Conservation (phyloP, 805 yeast species). For the Yarrowia bubula region DNA sequence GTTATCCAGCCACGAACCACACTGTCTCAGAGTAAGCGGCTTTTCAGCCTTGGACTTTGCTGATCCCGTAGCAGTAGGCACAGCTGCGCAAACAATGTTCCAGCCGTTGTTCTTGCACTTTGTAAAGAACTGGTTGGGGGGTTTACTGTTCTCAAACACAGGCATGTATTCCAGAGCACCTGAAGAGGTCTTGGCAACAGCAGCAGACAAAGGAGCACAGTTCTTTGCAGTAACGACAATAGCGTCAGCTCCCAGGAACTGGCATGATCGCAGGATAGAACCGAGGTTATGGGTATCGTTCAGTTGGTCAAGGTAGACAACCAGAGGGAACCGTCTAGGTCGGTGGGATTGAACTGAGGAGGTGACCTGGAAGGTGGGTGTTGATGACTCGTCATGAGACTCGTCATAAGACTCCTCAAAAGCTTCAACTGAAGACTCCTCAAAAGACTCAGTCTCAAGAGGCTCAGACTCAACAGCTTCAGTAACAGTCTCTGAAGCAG, state of each 20-base stretch:
- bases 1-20: constrained; percentile 46
- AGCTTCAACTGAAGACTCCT: not conserved
- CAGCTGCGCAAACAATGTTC: constrained; percentile 64
- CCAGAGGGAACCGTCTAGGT: constrained; percentile 52
- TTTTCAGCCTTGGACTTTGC: constrained; percentile 39
- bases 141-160: constrained; percentile 53
- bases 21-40: constrained; percentile 44
- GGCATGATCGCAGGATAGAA: constrained; percentile 75
- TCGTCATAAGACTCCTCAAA: not conserved
- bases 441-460: not conserved
- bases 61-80: constrained; percentile 37
- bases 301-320: constrained; percentile 71
- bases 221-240: constrained; percentile 65
- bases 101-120: constrained; percentile 59
- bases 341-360: constrained; percentile 4
- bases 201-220: constrained; percentile 73
- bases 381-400: not conserved
- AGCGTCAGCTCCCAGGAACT: constrained; percentile 79
- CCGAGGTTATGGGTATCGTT: constrained; percentile 89
- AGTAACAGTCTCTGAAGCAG: not conserved
- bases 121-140: constrained; percentile 61
- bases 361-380: constrained; percentile 5
- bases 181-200: constrained; percentile 74
- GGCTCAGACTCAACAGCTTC: not conserved
- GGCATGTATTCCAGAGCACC: constrained; percentile 80